These are phyloP conservation scores for Torulaspora delbrueckii DNA, from an alignment of 805 yeast genomes.

Conservation along the genomic window DNA sequence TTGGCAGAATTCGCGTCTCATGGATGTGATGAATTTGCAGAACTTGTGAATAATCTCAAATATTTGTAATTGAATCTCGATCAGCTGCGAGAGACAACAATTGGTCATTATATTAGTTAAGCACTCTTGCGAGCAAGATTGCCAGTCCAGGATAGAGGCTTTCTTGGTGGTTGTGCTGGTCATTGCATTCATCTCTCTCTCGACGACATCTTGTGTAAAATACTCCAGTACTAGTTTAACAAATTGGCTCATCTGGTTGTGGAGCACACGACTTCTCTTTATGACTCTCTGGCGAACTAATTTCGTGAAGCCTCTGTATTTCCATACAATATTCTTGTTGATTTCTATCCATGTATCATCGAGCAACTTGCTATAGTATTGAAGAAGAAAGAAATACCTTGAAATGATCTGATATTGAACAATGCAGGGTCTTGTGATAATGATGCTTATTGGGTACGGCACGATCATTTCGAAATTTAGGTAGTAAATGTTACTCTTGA, in stretches of 20 bases:
- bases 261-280: slow-evolving; percentile 49
- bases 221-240: slow-evolving; percentile 26
- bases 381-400: slow-evolving; percentile 62
- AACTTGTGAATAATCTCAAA: slow-evolving; percentile 32
- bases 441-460: slow-evolving; percentile 83
- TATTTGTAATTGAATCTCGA: slow-evolving; percentile 30
- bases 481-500: slow-evolving; percentile 42
- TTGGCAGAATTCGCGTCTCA: slow-evolving; percentile 21
- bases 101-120: slow-evolving; percentile 31
- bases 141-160: slow-evolving; percentile 18
- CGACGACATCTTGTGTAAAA: slow-evolving; percentile 26
- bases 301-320: slow-evolving; percentile 40
- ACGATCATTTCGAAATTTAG: slow-evolving; percentile 54
- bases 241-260: slow-evolving; percentile 39
- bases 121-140: slow-evolving; percentile 20
- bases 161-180: background rate
- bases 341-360: slow-evolving; percentile 71
- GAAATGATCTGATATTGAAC: slow-evolving; percentile 77
- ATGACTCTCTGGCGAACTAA: slow-evolving; percentile 52
- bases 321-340: slow-evolving; percentile 58
- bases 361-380: slow-evolving; percentile 53
- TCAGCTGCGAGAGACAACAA: slow-evolving; percentile 24
- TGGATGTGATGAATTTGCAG: slow-evolving; percentile 30
- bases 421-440: slow-evolving; percentile 64
- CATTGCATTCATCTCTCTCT: slow-evolving; percentile 16